Evolutionary conservation across 768 basidiomycete species (phyloP), one percentile per base, ranked within the genome.

Genomic region (Collybia sordida): DNA sequence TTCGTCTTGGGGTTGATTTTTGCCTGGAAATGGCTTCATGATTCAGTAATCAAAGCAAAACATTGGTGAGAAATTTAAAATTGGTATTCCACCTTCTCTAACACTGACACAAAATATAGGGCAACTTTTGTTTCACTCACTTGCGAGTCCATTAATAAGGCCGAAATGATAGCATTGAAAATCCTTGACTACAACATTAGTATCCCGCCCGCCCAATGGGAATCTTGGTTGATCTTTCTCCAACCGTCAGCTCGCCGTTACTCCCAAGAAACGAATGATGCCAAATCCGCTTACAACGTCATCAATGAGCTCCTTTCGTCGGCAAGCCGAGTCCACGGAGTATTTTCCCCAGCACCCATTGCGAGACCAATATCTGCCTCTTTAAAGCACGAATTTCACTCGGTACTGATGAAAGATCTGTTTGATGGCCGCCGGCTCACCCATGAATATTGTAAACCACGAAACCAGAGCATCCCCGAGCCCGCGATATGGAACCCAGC

Each of bases 1-100:
- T 82, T 82, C 56, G 58, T 82, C 4, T 62, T 85, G 28, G 72
- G 75, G 45, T 73, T 76, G 31, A 80, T 81, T 68, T 61, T 85
- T 28, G 82, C 84, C 11, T 79, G 78, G 55, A 85, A 83, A 65
- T 84, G 82, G 81, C 52, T 85, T 44, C 78, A 83, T 48, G 84
- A 84, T 55, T 72, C 75, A 54, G 72, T 76, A 0, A 75, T 76
- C 59, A 72, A 72, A 5, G 73, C 80, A 54, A 76, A 74, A 61
- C 74, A 74, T 27, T 82, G 81, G 82, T 81, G 52, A 47, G 77
- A 59, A 36, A 21, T 6, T 28, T 24, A 22, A 31, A n/a, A 47
- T 23, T 19, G 4, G 37, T 23, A 9, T 39, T 5, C 36, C 6
- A 1, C 12, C 12, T 25, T 8, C 5, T 11, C 11, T 4, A 18